A percentile compares a stretch with the other conserved stretches of the same genome.
Evolutionary conservation across 768 basidiomycete genomes (phyloP).

Genomic region (Trametes gibbosa): DNA sequence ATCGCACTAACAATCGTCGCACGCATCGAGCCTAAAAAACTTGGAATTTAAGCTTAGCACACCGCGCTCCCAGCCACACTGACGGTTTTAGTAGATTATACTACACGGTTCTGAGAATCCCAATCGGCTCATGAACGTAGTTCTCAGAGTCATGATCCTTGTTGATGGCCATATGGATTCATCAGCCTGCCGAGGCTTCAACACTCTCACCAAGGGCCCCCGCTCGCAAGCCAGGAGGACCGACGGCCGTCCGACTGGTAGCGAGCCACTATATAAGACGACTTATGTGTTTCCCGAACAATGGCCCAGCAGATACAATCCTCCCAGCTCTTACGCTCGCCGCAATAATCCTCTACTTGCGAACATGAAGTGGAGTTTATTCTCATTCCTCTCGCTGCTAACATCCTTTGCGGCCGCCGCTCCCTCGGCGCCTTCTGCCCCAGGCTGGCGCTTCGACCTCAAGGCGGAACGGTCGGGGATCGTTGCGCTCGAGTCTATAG

Average conservation of each 20-base stretch:
- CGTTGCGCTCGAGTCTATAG: slow-evolving; percentile 69
- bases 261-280: slow-evolving; percentile 3
- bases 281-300: background rate
- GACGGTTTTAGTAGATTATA: background rate
- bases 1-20: background rate
- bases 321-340: background rate
- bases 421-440: background rate
- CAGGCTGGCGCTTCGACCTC: slow-evolving; percentile 20
- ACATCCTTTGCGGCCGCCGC: slow-evolving; percentile 1
- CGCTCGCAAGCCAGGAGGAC: slow-evolving; percentile 1
- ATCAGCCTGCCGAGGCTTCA: slow-evolving; percentile 3
- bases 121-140: background rate
- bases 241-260: background rate
- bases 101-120: slow-evolving; percentile 7
- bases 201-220: slow-evolving; percentile 5
- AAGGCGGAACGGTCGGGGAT: slow-evolving; percentile 72
- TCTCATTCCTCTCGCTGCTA: background rate
- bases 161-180: background rate
- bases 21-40: background rate
- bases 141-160: background rate
- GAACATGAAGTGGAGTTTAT: slow-evolving; percentile 6
- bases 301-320: background rate
- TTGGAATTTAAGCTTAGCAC: background rate
- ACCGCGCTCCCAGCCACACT: background rate
- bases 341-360: background rate